These are phyloP conservation scores for Aphanomyces invadans DNA, from an alignment of 352 stramenopile species.

Conservation along the genomic window DNA sequence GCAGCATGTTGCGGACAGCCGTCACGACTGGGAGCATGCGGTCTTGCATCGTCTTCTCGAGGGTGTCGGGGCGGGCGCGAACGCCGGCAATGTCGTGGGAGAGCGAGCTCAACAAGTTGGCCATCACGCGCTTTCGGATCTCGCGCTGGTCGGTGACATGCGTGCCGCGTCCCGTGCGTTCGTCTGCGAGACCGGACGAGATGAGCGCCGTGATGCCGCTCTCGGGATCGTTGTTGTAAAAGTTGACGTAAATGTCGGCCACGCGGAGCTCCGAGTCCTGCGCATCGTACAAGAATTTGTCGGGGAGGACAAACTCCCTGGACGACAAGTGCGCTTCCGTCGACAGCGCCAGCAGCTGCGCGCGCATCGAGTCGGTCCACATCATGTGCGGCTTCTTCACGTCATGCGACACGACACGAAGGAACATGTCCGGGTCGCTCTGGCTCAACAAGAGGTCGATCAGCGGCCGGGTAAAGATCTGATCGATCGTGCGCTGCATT, in stretches of 20 bases:
- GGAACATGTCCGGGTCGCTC: slow-evolving; percentile 51
- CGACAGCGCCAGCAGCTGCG: slow-evolving; percentile 58
- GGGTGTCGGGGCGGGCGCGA: slow-evolving; percentile 50
- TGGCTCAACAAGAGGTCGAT: slow-evolving; percentile 58
- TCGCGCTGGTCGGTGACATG: slow-evolving; percentile 15
- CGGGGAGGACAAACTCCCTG: slow-evolving; percentile 63
- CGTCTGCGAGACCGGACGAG: slow-evolving; percentile 1
- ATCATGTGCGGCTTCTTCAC: slow-evolving; percentile 77
- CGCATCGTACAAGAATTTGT: slow-evolving; percentile 68
- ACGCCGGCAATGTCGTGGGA: slow-evolving; percentile 67
- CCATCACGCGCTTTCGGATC: slow-evolving; percentile 47
- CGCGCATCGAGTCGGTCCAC: slow-evolving; percentile 80
- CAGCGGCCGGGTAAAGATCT: slow-evolving; percentile 65
- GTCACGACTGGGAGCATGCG: slow-evolving; percentile 69
- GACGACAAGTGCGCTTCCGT: slow-evolving; percentile 39
- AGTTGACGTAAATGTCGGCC: slow-evolving; percentile 84
- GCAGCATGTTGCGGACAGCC: slow-evolving; percentile 69
- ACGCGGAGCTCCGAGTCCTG: slow-evolving; percentile 81
- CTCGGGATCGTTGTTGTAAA: slow-evolving; percentile 81
- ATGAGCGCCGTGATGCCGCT: slow-evolving; percentile 66
- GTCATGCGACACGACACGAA: slow-evolving; percentile 62
- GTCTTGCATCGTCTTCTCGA: slow-evolving; percentile 63
- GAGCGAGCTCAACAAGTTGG: slow-evolving; percentile 55
- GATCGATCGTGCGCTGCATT: slow-evolving; percentile 81
- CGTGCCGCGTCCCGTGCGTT: neutral